Evolutionary conservation across 805 yeast species (phyloP).

Genomic region (Candida suzukii): DNA sequence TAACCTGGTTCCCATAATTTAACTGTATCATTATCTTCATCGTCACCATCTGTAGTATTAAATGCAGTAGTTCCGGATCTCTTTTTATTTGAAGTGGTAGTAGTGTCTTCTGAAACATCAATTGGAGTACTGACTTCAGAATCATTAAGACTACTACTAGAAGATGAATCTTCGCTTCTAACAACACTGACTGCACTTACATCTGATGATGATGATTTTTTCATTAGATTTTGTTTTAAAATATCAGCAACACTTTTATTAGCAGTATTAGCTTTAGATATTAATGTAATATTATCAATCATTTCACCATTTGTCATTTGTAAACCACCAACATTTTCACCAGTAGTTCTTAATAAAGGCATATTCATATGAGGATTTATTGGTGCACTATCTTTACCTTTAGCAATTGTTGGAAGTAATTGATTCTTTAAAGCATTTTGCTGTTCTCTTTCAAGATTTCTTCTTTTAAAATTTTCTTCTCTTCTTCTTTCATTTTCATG

Average conservation of each 20-base stretch:
- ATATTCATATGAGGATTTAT: conserved; percentile 59
- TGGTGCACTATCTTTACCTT: conserved; percentile 75
- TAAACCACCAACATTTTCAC: conserved; percentile 58
- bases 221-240: conserved; percentile 33
- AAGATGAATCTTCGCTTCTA: conserved; percentile 15
- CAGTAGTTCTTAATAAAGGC: conserved; percentile 72
- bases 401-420: conserved; percentile 46
- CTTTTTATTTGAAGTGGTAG: conserved; percentile 11
- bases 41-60: conserved; percentile 27
- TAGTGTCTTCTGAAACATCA: conserved; percentile 17
- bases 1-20: conserved; percentile 86
- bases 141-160: conserved; percentile 6
- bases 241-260: conserved; percentile 63
- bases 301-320: conserved; percentile 64
- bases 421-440: conserved; percentile 37
- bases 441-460: conserved; percentile 41
- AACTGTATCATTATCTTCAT: conserved; percentile 43
- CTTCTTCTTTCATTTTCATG: conserved; percentile 65
- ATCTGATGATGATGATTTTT: conserved; percentile 8
- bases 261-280: conserved; percentile 66
- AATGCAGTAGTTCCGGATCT: conserved; percentile 15
- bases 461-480: conserved; percentile 56
- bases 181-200: conserved; percentile 14
- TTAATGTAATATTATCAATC: conserved; percentile 52
- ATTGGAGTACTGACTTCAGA: conserved; percentile 17